Evolutionary conservation across 2,329 filamentous ascomycete species (phyloP).

Genomic region (Ophiocordyceps robertsii): DNA sequence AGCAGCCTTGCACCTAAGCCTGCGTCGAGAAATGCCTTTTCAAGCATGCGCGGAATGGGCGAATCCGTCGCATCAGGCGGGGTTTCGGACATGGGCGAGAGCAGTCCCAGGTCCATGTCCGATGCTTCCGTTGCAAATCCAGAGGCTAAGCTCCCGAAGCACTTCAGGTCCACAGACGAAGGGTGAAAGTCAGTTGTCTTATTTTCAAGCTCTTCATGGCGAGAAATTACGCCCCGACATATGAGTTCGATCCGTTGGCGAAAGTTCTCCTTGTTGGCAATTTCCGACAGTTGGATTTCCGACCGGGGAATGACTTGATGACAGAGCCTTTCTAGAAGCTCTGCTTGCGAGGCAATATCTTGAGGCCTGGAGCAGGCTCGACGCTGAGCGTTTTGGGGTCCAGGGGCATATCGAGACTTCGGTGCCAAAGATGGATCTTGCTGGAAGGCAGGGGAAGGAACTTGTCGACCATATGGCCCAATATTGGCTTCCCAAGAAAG

Average conservation of each 20-base stretch:
- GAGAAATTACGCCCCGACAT: constrained; percentile 44
- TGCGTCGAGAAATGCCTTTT: constrained; percentile 57
- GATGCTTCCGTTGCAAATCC: constrained; percentile 81
- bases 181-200: constrained; percentile 32
- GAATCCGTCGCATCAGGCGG: constrained; percentile 41
- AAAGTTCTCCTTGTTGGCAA: constrained; percentile 59
- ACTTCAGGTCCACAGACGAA: constrained; percentile 52
- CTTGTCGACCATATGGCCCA: not conserved
- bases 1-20: constrained; percentile 67
- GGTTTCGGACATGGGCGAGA: constrained; percentile 47
- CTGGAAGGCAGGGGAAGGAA: constrained; percentile 8
- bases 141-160: constrained; percentile 71
- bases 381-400: constrained; percentile 16
- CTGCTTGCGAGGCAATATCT: constrained; percentile 33
- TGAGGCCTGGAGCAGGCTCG: constrained; percentile 22
- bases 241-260: constrained; percentile 49
- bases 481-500: not conserved
- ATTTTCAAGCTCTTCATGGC: constrained; percentile 32
- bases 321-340: constrained; percentile 35
- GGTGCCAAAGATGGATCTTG: constrained; percentile 10
- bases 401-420: constrained; percentile 1
- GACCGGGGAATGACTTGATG: constrained; percentile 33
- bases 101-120: constrained; percentile 76
- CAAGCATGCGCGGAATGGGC: constrained; percentile 58
- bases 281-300: constrained; percentile 50